These are phyloP conservation scores for Paulownia fortunei DNA, from an alignment of 257 asterid species.

Conservation along the genomic window DNA sequence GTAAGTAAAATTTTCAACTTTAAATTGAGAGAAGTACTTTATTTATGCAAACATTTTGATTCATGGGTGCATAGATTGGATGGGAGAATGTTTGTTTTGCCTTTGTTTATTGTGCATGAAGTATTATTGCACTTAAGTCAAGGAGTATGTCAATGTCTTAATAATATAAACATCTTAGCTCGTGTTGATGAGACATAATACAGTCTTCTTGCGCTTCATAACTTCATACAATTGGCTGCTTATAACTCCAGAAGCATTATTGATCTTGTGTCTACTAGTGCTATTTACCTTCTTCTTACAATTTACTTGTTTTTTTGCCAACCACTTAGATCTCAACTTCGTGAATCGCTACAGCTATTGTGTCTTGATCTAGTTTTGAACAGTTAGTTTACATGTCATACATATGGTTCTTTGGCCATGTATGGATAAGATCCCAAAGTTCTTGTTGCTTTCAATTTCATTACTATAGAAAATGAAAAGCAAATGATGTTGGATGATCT, in stretches of 20 bases:
- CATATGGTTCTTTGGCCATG: too few relatives aligned
- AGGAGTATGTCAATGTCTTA: too few relatives aligned
- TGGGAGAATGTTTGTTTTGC: background rate
- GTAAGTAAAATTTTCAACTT: slow-evolving; percentile 40
- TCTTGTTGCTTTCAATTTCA: too few relatives aligned
- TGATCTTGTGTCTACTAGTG: background rate
- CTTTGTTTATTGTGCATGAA: background rate
- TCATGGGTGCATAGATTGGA: background rate
- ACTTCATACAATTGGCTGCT: background rate
- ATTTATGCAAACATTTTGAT: background rate
- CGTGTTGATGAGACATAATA: too few relatives aligned
- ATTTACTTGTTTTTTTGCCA: too few relatives aligned
- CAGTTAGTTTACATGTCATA: background rate
- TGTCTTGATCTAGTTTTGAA: background rate
- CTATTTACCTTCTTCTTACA: too few relatives aligned
- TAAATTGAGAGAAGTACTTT: background rate
- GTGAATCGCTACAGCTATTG: background rate
- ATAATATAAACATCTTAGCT: too few relatives aligned
- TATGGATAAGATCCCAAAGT: too few relatives aligned
- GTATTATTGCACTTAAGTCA: background rate
- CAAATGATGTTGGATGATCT: too few relatives aligned
- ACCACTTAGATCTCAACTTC: background rate
- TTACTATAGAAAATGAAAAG: too few relatives aligned
- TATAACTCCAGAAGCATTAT: background rate
- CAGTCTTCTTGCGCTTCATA: too few relatives aligned